Base-by-base conservation (phyloP, 768 basidiomycete species). In the Mycena chlorophos region DNA sequence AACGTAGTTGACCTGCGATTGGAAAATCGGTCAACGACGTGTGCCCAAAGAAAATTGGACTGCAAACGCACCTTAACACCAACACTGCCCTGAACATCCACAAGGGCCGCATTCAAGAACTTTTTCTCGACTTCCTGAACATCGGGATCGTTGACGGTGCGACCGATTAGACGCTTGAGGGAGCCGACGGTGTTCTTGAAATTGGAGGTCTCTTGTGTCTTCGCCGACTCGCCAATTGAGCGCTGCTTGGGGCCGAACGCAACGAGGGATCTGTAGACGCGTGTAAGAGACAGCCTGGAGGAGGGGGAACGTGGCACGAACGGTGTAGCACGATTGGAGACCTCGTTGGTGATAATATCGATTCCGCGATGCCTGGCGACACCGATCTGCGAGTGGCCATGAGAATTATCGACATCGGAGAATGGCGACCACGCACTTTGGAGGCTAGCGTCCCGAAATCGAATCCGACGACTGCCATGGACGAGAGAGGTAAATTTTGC, bases 311-410 rank as follows among this genome's bases (percentile, higher is more conserved):
- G 29, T 25, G 25, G 37, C 22, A 83, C 93, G 68, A 59, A 98
- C 94, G 96, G 96, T 23, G 95, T 98, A 16, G 88, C 84, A 52
- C 97, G 89, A 80, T 98, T 98, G 16, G 95, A 98, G 57, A 95
- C 94, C 71, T 99, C 96, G 73, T 99, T 99, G 57, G 86, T 79
- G 78, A 99, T 96, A 73, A 99, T 94, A 81, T 99, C 96, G 78
- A 99, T 96, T 64, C 96, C 96, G 68, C 92, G 83, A 75, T 91
- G 88, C 74, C 94, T 83, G 19, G 94, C 94, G 61, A 96, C 94
- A 77, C 94, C 94, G 70, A 98, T 94, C 92, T 91, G 45, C 49
- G 58, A 49, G 51, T 52, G 22, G 62, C 54, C 50, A 48, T 39
- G 51, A 30, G 19, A 29, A 45, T 42, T 30, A 31, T 29, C 40